Base-by-base conservation (phyloP, 805 yeast genomes). In the Saturnispora diversa region DNA sequence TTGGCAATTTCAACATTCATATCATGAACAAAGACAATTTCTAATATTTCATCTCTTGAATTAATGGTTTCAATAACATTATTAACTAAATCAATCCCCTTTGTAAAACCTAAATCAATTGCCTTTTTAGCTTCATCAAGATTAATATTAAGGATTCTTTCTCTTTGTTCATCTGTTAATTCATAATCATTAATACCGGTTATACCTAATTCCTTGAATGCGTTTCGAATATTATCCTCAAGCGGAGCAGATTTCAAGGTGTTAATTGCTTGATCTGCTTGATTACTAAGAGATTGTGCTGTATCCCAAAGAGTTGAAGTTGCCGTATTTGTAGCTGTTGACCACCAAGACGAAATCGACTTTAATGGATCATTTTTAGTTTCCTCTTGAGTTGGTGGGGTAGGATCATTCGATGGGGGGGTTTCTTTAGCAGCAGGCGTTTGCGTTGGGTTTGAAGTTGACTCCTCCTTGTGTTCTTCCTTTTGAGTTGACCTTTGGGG, bases 261-360 rank as follows among this genome's bases (percentile, higher is more conserved):
- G 43, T 72, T 72, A 39, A 68, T 62, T 3, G 78, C 74, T 13
- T 66, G 64, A 49, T 74, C 79, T 5, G 75, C 70, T 45, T 69
- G 68, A 37, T 69, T 62, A 2, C 50, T 45, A 3, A 58, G n/a
- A 4, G 55, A 48, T 30, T 54, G 56, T 3, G 86, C 79, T 10
- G 79, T 68, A 9, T 77, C 83, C 86, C 87, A 81, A 11, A 83
- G 49, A 6, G 77, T 76, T 2, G 77, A 69, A 3, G 80, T 80
- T 15, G 77, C 59, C 8, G 76, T 75, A 5, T 73, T 68, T 2
- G 80, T 85, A 21, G 75, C 75, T 2, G 71, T 65, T 2, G 86
- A 75, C 86, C 87, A 81, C 92, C 94, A 83, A 28, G 69, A 74
- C 4, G 86, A 68, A 37, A 82, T 61, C 2, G 84, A 70, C 0